A percentile compares a stretch with the other conserved stretches of the same genome.
phyloP scores from a whole-genome alignment of 2,329 filamentous ascomycete species.

The Diaporthe velutina region DNA sequence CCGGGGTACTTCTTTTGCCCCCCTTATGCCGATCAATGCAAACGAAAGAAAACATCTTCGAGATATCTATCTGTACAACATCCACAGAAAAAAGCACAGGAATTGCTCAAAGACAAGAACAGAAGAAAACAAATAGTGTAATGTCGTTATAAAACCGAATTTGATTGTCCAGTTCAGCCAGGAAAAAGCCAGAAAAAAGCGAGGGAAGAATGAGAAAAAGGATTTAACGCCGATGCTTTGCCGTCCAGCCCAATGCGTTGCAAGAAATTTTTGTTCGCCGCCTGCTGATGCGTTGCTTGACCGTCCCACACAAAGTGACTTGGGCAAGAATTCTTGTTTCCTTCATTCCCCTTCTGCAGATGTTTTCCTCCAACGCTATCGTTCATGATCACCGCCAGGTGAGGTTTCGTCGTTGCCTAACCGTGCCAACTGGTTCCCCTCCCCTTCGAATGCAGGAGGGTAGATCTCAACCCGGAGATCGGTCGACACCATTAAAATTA shows the following conservation, averaged over 20 bases:
- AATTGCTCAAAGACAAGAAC: neutral
- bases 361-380: conserved; percentile 24
- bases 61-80: conserved; percentile 28
- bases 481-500: conserved; percentile 37
- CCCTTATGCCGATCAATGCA: conserved; percentile 15
- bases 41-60: conserved; percentile 12
- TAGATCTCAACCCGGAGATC: conserved; percentile 31
- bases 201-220: neutral
- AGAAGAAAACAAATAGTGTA: conserved; percentile 7
- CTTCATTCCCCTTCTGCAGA: conserved; percentile 21
- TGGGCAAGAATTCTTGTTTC: conserved; percentile 5
- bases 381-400: conserved; percentile 26
- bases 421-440: conserved; percentile 9
- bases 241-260: conserved; percentile 31
- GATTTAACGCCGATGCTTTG: conserved; percentile 22
- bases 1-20: neutral
- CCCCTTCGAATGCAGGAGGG: conserved; percentile 7
- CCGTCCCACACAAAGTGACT: conserved; percentile 6
- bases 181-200: neutral
- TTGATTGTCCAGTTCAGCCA: conserved; percentile 24
- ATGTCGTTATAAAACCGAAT: conserved; percentile 22
- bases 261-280: conserved; percentile 26
- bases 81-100: neutral
- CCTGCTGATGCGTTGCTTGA: conserved; percentile 28
- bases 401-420: conserved; percentile 22